A percentile compares a stretch with the other conserved stretches of the same genome.
Evolutionary conservation across 2,329 filamentous ascomycete species (phyloP).

Genomic region (Aspergillus ustus): DNA sequence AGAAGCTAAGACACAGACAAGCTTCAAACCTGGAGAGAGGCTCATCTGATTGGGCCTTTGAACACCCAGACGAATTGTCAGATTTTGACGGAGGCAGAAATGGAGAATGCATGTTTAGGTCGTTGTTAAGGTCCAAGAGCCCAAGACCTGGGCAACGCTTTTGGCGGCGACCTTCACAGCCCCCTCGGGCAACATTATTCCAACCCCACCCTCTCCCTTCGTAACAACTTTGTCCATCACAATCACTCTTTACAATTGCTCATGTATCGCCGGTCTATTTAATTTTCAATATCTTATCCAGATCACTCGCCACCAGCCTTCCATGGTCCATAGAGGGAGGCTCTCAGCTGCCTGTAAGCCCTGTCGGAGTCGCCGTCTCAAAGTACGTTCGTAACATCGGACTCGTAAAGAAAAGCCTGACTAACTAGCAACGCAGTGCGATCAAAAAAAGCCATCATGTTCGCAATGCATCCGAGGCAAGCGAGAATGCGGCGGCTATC

Average conservation of each 20-base stretch:
- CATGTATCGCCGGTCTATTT: neutral
- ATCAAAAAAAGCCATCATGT: conserved; percentile 27
- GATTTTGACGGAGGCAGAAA: neutral
- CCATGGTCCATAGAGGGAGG: conserved; percentile 18
- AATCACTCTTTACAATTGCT: neutral
- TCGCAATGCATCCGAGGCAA: conserved; percentile 26
- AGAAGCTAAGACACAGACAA: neutral
- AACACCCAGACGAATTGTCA: neutral
- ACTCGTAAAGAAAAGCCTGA: neutral
- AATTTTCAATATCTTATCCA: neutral
- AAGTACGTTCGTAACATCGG: conserved; percentile 1
- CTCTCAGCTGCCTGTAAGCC: conserved; percentile 12
- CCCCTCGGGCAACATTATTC: neutral
- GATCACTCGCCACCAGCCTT: neutral
- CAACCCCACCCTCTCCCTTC: neutral
- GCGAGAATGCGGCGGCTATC: conserved; percentile 28
- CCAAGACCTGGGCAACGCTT: neutral
- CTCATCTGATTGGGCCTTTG: neutral
- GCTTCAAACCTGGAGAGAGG: neutral
- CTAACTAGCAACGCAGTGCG: conserved; percentile 25
- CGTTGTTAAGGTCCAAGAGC: neutral
- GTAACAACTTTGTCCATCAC: neutral
- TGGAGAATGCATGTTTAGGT: neutral
- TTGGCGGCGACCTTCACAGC: neutral
- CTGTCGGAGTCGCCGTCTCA: conserved; percentile 16